Evolutionary conservation across 768 basidiomycete species (phyloP).

Genomic region (Dacryopinax primogenitus): DNA sequence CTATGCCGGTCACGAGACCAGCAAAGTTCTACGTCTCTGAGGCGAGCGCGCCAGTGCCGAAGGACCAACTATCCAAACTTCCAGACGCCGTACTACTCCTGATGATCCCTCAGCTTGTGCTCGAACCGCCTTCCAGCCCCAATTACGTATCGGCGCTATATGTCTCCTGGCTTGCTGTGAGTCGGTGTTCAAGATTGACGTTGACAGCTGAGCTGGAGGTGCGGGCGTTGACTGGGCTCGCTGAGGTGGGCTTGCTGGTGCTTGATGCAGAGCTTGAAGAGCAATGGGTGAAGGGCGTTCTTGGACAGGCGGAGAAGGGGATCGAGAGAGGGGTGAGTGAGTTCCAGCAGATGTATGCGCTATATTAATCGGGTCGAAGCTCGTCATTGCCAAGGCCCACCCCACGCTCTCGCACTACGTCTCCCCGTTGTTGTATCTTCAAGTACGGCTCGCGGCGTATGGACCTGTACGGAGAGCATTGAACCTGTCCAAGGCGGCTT

Average conservation of each 20-base stretch:
- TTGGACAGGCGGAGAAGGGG: background rate
- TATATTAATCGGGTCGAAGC: background rate
- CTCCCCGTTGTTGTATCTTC: background rate
- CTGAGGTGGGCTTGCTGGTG: constrained; percentile 8
- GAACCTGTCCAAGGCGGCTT: background rate
- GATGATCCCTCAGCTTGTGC: background rate
- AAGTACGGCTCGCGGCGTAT: background rate
- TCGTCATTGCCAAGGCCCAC: background rate
- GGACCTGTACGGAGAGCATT: background rate
- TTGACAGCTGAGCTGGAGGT: background rate
- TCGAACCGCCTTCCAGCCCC: background rate
- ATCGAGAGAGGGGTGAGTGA: background rate
- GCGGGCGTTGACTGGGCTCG: background rate
- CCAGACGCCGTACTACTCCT: background rate
- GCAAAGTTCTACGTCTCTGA: background rate
- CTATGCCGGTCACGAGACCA: background rate
- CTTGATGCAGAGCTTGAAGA: constrained; percentile 13
- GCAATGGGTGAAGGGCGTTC: constrained; percentile 11
- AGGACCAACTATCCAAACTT: background rate
- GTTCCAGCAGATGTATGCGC: background rate
- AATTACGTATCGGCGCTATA: background rate
- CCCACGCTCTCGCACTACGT: background rate
- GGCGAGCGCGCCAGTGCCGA: background rate
- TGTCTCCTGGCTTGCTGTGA: background rate
- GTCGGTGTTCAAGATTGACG: background rate